These are phyloP conservation scores for Thelonectria olida DNA, from an alignment of 2,329 filamentous ascomycete species.

Conservation along the genomic window DNA sequence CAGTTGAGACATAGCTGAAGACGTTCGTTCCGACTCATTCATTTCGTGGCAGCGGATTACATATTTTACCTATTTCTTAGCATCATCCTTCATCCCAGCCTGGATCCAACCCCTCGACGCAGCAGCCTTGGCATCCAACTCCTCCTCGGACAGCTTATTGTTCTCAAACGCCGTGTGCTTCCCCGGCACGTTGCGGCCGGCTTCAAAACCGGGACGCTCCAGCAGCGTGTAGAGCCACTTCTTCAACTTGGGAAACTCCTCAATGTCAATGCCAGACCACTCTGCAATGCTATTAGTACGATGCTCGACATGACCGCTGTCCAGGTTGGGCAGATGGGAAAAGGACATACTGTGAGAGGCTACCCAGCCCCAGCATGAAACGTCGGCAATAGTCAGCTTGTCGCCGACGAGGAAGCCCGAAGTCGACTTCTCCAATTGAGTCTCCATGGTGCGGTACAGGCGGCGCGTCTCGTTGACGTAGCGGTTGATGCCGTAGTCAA, in stretches of 20 bases:
- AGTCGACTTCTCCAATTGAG: slow-evolving; percentile 67
- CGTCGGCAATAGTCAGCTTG: slow-evolving; percentile 79
- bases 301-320: background rate
- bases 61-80: slow-evolving; percentile 52
- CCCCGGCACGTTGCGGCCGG: slow-evolving; percentile 77
- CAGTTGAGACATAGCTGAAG: no score
- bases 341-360: slow-evolving; percentile 55
- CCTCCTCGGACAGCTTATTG: slow-evolving; percentile 55
- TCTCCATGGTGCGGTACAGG: slow-evolving; percentile 81
- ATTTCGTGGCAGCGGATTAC: background rate
- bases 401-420: slow-evolving; percentile 73
- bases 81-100: slow-evolving; percentile 73
- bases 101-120: slow-evolving; percentile 71
- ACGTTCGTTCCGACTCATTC: no score
- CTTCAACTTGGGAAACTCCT: slow-evolving; percentile 79
- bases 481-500: slow-evolving; percentile 82
- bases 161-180: slow-evolving; percentile 68
- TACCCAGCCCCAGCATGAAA: slow-evolving; percentile 84
- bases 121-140: slow-evolving; percentile 66
- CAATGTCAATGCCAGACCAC: slow-evolving; percentile 64
- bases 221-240: slow-evolving; percentile 80
- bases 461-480: slow-evolving; percentile 87
- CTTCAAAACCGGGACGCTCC: slow-evolving; percentile 76
- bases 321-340: no score
- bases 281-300: slow-evolving; percentile 34